phyloP scores from a whole-genome alignment of 805 yeast genomes.

The Candida oleophila region DNA sequence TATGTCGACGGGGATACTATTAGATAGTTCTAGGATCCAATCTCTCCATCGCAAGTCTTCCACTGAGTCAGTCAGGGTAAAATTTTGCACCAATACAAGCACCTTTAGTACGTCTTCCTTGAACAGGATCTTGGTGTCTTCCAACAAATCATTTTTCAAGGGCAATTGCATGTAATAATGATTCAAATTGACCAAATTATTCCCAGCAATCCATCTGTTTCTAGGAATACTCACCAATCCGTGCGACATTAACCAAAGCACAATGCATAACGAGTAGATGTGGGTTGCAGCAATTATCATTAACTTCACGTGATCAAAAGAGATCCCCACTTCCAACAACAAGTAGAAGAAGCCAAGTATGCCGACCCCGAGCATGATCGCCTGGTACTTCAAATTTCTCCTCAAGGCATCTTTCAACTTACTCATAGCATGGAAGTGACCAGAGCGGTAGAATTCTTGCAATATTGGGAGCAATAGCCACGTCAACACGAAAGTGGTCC shows the following conservation, averaged over 20 bases:
- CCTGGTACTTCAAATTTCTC: constrained; percentile 59
- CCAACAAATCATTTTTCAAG: constrained; percentile 53
- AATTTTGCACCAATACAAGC: constrained; percentile 47
- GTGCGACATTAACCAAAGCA: constrained; percentile 83
- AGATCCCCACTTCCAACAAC: constrained; percentile 48
- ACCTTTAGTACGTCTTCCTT: constrained; percentile 65
- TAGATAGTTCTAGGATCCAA: constrained; percentile 62
- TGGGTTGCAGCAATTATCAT: constrained; percentile 76
- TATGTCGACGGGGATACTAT: constrained; percentile 41
- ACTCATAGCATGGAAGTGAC: constrained; percentile 50
- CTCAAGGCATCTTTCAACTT: constrained; percentile 57
- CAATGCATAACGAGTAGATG: constrained; percentile 69
- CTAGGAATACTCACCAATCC: constrained; percentile 73
- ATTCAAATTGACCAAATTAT: constrained; percentile 25
- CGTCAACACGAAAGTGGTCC: constrained; percentile 77
- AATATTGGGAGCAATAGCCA: constrained; percentile 74
- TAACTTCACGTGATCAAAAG: constrained; percentile 56
- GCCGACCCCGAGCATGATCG: constrained; percentile 53
- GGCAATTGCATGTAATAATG: constrained; percentile 56
- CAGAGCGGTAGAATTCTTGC: constrained; percentile 72
- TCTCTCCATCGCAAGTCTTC: constrained; percentile 48
- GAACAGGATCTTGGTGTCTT: constrained; percentile 61
- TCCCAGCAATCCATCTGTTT: constrained; percentile 38
- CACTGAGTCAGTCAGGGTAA: constrained; percentile 23
- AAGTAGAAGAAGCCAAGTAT: constrained; percentile 59